Evolutionary conservation across 257 asterid species (phyloP).

Genomic region (Solanum habrochaites): DNA sequence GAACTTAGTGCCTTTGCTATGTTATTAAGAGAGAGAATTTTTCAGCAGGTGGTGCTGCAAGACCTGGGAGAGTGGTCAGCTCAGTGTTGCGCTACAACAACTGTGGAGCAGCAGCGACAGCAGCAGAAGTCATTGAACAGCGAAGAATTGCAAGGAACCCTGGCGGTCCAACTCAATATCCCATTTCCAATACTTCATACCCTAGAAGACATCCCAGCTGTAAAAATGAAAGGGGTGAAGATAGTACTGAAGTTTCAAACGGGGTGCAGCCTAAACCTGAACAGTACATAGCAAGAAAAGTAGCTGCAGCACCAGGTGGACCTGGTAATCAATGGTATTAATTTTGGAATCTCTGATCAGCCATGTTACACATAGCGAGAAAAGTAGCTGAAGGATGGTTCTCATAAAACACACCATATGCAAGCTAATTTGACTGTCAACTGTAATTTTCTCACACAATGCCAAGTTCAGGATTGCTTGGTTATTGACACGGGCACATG

Average conservation of each 20-base stretch:
- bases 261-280: constrained; percentile 29
- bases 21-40: constrained; percentile 1
- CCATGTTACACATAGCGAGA: background rate
- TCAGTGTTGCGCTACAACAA: constrained; percentile 47
- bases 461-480: background rate
- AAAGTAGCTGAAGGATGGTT: background rate
- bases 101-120: constrained; percentile 42
- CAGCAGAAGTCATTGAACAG: constrained; percentile 47
- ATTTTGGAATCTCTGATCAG: background rate
- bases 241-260: constrained; percentile 17
- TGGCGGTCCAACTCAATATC: constrained; percentile 44
- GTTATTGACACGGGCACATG: background rate
- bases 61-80: constrained; percentile 72
- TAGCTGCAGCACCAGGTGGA: constrained; percentile 38
- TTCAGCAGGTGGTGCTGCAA: constrained; percentile 53
- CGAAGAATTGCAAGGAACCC: constrained; percentile 50
- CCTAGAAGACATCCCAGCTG: constrained; percentile 32
- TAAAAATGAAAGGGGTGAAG: constrained; percentile 34
- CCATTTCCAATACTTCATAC: constrained; percentile 39
- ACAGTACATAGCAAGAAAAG: constrained; percentile 36
- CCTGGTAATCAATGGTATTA: constrained; percentile 33
- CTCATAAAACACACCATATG: background rate
- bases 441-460: background rate
- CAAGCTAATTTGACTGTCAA: background rate
- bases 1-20: background rate